These are phyloP conservation scores for Ogataea paradorogensis DNA, from an alignment of 805 yeast species.

Conservation along the genomic window DNA sequence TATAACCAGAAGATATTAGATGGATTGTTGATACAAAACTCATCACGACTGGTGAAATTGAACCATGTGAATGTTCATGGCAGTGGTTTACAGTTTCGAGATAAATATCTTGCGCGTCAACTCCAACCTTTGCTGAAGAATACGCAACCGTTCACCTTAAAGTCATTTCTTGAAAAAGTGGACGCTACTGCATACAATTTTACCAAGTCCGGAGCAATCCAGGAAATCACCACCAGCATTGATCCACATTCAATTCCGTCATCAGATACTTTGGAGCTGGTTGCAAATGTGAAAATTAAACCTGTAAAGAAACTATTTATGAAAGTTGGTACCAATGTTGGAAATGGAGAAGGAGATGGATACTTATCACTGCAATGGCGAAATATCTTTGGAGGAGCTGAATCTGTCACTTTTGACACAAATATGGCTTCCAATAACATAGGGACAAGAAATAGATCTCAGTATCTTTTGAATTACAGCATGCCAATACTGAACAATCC, in stretches of 20 bases:
- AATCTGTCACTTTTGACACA: conserved; percentile 46
- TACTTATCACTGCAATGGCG: conserved; percentile 70
- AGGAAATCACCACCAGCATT: conserved; percentile 38
- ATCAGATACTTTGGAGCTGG: conserved; percentile 26
- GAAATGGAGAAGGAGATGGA: conserved; percentile 97
- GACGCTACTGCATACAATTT: conserved; percentile 46
- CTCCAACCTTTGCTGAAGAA: conserved; percentile 42
- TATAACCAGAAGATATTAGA: conserved; percentile 30
- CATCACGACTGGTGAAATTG: conserved; percentile 41
- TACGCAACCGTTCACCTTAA: conserved; percentile 37
- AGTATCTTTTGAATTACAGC: conserved; percentile 46
- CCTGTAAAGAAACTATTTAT: conserved; percentile 75
- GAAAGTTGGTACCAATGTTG: conserved; percentile 92
- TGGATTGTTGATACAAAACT: conserved; percentile 29
- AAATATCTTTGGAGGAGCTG: conserved; percentile 59
- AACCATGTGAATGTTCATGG: conserved; percentile 48
- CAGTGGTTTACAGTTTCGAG: conserved; percentile 41
- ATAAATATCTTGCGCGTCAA: conserved; percentile 44
- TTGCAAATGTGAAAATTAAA: conserved; percentile 30
- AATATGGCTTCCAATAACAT: conserved; percentile 38
- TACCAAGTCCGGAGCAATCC: conserved; percentile 40
- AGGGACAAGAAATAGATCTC: conserved; percentile 49
- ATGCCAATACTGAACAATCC: conserved; percentile 45
- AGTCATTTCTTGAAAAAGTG: conserved; percentile 38
- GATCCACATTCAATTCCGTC: conserved; percentile 23